phyloP scores from a whole-genome alignment of 2,329 filamentous ascomycete species.

The Aureobasidium vineae region DNA sequence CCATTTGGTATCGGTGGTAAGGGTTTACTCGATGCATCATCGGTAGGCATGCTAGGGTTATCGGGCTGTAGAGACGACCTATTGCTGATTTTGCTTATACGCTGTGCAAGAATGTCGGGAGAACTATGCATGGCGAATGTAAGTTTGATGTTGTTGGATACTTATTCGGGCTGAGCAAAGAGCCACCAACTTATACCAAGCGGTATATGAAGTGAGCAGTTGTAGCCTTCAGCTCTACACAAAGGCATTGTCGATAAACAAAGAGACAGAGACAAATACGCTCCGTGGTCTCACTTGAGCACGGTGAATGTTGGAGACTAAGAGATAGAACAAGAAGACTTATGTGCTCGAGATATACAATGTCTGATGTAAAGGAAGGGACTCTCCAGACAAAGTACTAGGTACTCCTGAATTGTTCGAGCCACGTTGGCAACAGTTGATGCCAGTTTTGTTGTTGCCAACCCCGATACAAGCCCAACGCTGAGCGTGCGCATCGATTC shows the following conservation, averaged over 20 bases:
- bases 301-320: background rate
- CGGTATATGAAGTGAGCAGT: background rate
- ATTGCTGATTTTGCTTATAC: background rate
- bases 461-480: background rate
- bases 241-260: background rate
- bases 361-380: background rate
- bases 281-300: no score
- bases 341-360: background rate
- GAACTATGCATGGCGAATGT: background rate
- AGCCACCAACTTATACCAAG: background rate
- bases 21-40: background rate
- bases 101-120: background rate
- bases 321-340: background rate
- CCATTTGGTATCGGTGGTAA: background rate
- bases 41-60: background rate
- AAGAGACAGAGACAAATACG: background rate
- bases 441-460: background rate
- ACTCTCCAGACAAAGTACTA: background rate
- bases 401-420: background rate
- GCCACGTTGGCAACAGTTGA: background rate
- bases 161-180: background rate
- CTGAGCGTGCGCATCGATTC: background rate
- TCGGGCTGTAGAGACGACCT: background rate
- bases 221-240: background rate
- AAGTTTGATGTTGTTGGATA: background rate